Evolutionary conservation across 371 early-diverging fungal genomes (phyloP).

Genomic region (Mortierella sp.): DNA sequence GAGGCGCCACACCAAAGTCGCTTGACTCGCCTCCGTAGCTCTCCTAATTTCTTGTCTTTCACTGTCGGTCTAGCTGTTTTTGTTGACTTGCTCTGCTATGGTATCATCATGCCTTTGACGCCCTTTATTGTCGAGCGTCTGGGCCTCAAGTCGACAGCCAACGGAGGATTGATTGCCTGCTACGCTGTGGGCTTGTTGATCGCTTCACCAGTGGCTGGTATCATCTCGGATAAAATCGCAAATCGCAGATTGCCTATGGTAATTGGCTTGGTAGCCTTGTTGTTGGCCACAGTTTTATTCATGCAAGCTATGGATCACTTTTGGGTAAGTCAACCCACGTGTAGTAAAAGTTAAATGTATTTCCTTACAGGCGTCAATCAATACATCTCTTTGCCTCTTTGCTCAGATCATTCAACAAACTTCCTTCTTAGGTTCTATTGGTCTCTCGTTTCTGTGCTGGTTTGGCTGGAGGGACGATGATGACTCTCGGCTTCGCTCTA

Average conservation of each 20-base stretch:
- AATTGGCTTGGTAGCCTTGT: slow-evolving; percentile 65
- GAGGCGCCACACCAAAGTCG: neutral
- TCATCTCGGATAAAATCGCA: slow-evolving; percentile 41
- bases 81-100: slow-evolving; percentile 48
- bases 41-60: slow-evolving; percentile 25
- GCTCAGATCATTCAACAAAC: no score
- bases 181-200: slow-evolving; percentile 40
- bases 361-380: no score
- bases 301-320: slow-evolving; percentile 63
- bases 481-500: slow-evolving; percentile 70
- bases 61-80: slow-evolving; percentile 40
- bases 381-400: neutral
- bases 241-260: slow-evolving; percentile 67
- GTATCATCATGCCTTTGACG: slow-evolving; percentile 49
- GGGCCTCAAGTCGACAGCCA: slow-evolving; percentile 40
- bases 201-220: slow-evolving; percentile 33
- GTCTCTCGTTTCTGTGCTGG: slow-evolving; percentile 75
- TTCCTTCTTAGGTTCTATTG: slow-evolving; percentile 51
- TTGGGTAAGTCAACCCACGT: slow-evolving; percentile 47
- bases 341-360: neutral
- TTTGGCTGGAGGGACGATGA: slow-evolving; percentile 67
- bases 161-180: slow-evolving; percentile 43
- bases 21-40: slow-evolving; percentile 23
- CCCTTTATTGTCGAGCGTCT: slow-evolving; percentile 37
- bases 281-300: slow-evolving; percentile 69